A percentile compares a stretch with the other conserved stretches of the same genome.
phyloP scores from a whole-genome alignment of 306 rosid species.

The Cicer cuneatum region DNA sequence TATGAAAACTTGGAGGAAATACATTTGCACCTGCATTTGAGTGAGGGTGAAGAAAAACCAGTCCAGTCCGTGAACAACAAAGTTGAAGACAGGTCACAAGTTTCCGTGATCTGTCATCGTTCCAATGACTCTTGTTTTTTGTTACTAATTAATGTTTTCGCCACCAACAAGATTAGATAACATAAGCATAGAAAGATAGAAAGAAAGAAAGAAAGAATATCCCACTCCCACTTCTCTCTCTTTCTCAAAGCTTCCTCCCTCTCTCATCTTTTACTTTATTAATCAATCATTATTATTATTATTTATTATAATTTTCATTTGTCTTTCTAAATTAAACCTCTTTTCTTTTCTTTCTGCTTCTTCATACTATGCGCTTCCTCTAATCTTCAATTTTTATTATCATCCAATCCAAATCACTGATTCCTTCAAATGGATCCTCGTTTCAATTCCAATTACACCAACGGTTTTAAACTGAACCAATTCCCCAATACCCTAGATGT shows the following conservation, averaged over 20 bases:
- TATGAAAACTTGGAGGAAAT: too few relatives aligned
- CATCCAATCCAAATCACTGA: background rate
- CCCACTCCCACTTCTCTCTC: slow-evolving; percentile 22
- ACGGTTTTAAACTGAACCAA: slow-evolving; percentile 19
- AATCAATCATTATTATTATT: background rate
- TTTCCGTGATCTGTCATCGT: slow-evolving; percentile 11
- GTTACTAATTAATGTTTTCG: background rate
- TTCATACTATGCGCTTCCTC: background rate
- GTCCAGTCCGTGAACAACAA: background rate
- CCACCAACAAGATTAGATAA: background rate
- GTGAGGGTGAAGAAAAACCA: too few relatives aligned
- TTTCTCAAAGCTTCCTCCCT: background rate
- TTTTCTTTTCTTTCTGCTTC: background rate
- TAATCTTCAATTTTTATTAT: background rate
- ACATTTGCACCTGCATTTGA: too few relatives aligned
- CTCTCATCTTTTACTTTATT: background rate
- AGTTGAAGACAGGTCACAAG: background rate
- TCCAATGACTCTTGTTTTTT: background rate
- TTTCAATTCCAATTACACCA: slow-evolving; percentile 37
- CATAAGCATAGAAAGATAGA: too few relatives aligned
- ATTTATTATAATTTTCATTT: background rate
- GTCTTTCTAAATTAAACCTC: background rate
- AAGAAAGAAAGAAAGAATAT: background rate
- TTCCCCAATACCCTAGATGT: slow-evolving; percentile 27
- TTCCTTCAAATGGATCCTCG: slow-evolving; percentile 48